Evolutionary conservation across 805 yeast species (phyloP).

Genomic region (Candida mattraensis): DNA sequence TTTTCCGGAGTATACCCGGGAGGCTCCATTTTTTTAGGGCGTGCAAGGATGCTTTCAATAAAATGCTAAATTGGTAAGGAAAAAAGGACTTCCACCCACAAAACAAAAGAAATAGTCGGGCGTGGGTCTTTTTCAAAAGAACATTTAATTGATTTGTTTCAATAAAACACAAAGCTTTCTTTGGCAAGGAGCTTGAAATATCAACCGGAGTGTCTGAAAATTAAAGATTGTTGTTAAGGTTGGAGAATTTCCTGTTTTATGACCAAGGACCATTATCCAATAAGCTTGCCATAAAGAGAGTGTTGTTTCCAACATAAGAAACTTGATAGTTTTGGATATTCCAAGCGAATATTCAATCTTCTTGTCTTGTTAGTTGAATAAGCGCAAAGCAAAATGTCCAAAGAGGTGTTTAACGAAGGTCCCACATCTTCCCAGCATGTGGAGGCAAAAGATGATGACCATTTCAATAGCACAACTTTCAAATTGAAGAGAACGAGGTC

Average conservation of each 20-base stretch:
- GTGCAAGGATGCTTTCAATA: conserved; percentile 7
- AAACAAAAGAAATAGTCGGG: conserved; percentile 11
- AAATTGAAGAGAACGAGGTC: conserved; percentile 80
- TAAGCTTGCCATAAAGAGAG: no score
- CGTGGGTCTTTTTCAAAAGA: conserved; percentile 10
- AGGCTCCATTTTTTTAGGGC: background rate
- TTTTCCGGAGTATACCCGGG: background rate
- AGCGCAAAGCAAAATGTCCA: conserved; percentile 20
- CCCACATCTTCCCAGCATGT: conserved; percentile 66
- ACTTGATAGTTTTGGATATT: no score
- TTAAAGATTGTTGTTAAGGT: no score
- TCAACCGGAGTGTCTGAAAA: no score
- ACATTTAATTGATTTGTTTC: conserved; percentile 13
- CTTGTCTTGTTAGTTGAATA: no score
- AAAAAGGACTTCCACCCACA: conserved; percentile 1
- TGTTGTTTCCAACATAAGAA: no score
- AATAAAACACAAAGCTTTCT: conserved; percentile 5
- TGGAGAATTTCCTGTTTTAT: no score
- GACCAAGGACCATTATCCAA: no score
- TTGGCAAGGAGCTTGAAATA: background rate
- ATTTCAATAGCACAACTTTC: conserved; percentile 69
- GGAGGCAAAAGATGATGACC: conserved; percentile 68
- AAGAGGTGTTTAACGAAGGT: conserved; percentile 51
- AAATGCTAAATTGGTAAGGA: conserved; percentile 1
- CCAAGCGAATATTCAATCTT: no score